These are phyloP conservation scores for Hypomyces rosellus DNA, from an alignment of 2,329 filamentous ascomycete species.

Conservation along the genomic window DNA sequence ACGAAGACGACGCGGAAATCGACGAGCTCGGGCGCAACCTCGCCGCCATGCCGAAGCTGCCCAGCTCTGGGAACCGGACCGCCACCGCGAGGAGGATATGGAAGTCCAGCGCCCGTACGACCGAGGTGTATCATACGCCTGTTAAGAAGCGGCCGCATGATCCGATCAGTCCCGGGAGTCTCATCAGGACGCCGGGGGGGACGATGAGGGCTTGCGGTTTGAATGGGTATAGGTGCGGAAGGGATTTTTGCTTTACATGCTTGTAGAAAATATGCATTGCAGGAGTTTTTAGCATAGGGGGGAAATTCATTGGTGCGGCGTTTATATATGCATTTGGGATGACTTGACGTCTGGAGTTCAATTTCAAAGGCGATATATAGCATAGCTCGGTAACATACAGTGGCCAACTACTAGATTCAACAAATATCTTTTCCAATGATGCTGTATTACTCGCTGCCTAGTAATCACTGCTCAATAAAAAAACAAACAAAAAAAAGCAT, in stretches of 20 bases:
- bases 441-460: constrained; percentile 21
- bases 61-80: constrained; percentile 13
- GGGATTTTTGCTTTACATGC: constrained; percentile 56
- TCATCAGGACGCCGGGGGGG: constrained; percentile 43
- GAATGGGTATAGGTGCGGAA: constrained; percentile 48
- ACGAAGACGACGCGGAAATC: constrained; percentile 25
- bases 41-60: constrained; percentile 9
- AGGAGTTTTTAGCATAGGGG: not conserved
- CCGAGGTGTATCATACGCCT: constrained; percentile 22
- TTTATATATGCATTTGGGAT: constrained; percentile 1
- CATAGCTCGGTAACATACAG: no score
- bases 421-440: not conserved
- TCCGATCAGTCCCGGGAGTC: constrained; percentile 18
- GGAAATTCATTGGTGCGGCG: not conserved
- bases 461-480: constrained; percentile 17
- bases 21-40: constrained; percentile 23
- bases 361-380: no score
- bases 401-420: no score
- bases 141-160: constrained; percentile 17
- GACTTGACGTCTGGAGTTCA: not conserved
- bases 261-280: constrained; percentile 22
- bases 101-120: constrained; percentile 24
- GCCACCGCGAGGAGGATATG: constrained; percentile 20
- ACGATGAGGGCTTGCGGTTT: constrained; percentile 47
- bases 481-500: not conserved